Percentiles rank a stretch among this genome's conserved stretches.
Evolutionary conservation across 768 basidiomycete species (phyloP).

Genomic region (Naganishia randhawae): DNA sequence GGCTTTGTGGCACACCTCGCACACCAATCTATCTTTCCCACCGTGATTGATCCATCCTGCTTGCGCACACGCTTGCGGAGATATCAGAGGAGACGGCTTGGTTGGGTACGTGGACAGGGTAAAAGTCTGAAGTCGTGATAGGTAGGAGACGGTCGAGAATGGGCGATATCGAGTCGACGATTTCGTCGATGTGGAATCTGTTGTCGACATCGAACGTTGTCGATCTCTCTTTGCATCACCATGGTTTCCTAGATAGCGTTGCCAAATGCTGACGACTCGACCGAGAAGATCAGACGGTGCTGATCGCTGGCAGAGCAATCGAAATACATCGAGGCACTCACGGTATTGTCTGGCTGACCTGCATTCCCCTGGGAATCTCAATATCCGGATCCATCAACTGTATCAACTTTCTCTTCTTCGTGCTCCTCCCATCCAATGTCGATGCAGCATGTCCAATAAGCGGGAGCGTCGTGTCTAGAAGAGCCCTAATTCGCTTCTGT

Average conservation of each 20-base stretch:
- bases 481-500: constrained; percentile 17
- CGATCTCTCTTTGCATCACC: not conserved
- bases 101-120: constrained; percentile 8
- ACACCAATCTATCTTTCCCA: constrained; percentile 11
- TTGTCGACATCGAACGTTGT: not conserved
- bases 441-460: not conserved
- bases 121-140: constrained; percentile 11
- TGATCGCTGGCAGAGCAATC: not conserved
- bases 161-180: not conserved
- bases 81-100: constrained; percentile 7
- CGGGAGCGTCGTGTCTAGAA: constrained; percentile 5
- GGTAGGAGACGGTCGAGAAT: constrained; percentile 4
- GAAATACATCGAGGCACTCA: not conserved
- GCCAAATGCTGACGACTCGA: not conserved
- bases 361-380: not conserved
- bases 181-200: not conserved
- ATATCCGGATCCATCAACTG: constrained; percentile 3
- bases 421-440: not conserved
- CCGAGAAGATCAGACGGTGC: not conserved
- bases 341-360: not conserved
- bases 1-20: constrained; percentile 8
- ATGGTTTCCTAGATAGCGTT: not conserved
- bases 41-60: constrained; percentile 20
- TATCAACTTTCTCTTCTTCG: constrained; percentile 11
- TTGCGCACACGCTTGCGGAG: constrained; percentile 14